phyloP scores from a whole-genome alignment of 2,329 filamentous ascomycete species.

The Sarocladium strictum region DNA sequence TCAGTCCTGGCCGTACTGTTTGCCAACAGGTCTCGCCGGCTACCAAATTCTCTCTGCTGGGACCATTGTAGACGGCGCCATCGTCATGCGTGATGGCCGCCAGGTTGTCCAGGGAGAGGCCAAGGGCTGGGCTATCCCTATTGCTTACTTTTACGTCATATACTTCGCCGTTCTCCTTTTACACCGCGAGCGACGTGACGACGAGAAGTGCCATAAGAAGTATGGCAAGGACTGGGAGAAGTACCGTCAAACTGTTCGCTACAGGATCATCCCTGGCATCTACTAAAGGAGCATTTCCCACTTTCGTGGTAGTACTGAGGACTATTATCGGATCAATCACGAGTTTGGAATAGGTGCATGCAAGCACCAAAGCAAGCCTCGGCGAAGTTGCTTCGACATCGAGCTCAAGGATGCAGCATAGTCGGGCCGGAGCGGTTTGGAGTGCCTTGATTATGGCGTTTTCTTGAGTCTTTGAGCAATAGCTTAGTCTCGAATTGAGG shows the following conservation, averaged over 20 bases:
- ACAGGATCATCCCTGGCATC: constrained; percentile 75
- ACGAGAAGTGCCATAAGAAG: constrained; percentile 85
- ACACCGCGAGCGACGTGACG: constrained; percentile 80
- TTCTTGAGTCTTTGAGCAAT: background rate
- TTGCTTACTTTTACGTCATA: constrained; percentile 91
- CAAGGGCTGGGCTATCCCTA: constrained; percentile 75
- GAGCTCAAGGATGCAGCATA: background rate
- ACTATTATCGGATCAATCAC: background rate
- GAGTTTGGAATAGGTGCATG: background rate
- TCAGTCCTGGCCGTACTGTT: constrained; percentile 83
- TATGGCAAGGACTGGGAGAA: constrained; percentile 89
- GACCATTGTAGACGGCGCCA: constrained; percentile 43
- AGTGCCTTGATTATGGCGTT: background rate
- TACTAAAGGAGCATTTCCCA: constrained; percentile 50
- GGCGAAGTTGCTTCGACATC: background rate
- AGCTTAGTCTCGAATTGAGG: background rate
- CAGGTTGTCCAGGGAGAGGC: constrained; percentile 67
- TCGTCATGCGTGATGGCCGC: constrained; percentile 52
- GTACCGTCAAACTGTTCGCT: constrained; percentile 79
- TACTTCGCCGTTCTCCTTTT: constrained; percentile 86
- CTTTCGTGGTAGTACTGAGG: background rate
- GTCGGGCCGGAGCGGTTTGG: background rate
- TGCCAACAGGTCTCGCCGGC: constrained; percentile 80
- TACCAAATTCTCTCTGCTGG: constrained; percentile 63
- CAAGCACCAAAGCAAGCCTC: background rate